Percentiles rank a stretch among this genome's conserved stretches.
Conservation (phyloP, 1,284 basidiomycete species). For the Ustilago nuda region DNA sequence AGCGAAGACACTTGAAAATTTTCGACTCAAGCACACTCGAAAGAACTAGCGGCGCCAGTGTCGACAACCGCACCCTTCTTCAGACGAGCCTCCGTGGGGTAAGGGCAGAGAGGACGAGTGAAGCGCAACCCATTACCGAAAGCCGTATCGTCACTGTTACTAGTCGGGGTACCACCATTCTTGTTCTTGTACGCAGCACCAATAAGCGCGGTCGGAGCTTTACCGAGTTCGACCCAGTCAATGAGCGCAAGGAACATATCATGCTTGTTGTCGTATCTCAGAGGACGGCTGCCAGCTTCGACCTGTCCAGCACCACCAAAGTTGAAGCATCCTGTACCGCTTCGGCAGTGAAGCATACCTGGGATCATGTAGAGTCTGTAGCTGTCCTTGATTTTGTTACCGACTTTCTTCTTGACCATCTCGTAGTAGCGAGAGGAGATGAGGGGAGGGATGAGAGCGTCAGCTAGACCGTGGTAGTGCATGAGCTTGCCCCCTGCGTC, state of each 20-base stretch:
- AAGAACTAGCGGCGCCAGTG: slow-evolving; percentile 15
- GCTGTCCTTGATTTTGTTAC: slow-evolving; percentile 63
- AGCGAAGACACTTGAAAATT: not conserved
- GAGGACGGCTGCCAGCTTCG: slow-evolving; percentile 45
- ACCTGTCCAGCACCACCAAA: slow-evolving; percentile 48
- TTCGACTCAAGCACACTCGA: slow-evolving; percentile 15
- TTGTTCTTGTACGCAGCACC: slow-evolving; percentile 55
- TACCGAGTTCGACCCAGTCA: slow-evolving; percentile 71
- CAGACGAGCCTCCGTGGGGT: slow-evolving; percentile 18
- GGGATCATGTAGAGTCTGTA: slow-evolving; percentile 72
- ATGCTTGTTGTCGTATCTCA: slow-evolving; percentile 58
- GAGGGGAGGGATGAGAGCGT: slow-evolving; percentile 70
- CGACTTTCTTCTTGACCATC: slow-evolving; percentile 53
- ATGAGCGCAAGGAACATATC: slow-evolving; percentile 71
- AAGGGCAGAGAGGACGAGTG: slow-evolving; percentile 32
- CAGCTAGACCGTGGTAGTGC: slow-evolving; percentile 68
- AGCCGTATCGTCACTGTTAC: slow-evolving; percentile 1
- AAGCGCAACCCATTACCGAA: slow-evolving; percentile 22
- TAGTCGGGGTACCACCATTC: not conserved
- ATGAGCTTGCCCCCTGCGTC: slow-evolving; percentile 64
- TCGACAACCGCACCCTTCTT: not conserved
- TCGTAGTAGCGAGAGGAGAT: slow-evolving; percentile 70
- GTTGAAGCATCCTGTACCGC: slow-evolving; percentile 53
- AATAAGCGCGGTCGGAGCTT: slow-evolving; percentile 69
- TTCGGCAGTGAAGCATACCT: slow-evolving; percentile 71